These are phyloP conservation scores for Penicillium freii DNA, from an alignment of 2,329 filamentous ascomycete species.

Conservation along the genomic window DNA sequence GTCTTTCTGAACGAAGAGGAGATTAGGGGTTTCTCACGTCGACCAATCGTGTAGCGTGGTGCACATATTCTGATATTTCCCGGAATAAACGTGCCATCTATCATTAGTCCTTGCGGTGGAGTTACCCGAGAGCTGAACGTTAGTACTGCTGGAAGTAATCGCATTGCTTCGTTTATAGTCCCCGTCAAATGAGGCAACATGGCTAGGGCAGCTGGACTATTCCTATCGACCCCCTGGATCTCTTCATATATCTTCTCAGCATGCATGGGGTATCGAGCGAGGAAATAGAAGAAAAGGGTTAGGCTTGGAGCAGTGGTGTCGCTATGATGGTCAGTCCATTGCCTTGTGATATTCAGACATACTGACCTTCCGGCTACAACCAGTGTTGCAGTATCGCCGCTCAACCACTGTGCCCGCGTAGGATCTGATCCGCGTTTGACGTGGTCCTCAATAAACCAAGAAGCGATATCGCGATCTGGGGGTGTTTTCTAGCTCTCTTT, in stretches of 20 bases:
- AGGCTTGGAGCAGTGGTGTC: conserved; percentile 12
- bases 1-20: background rate
- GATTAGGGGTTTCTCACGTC: background rate
- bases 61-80: conserved; percentile 1
- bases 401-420: background rate
- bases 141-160: background rate
- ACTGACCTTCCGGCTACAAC: conserved; percentile 6
- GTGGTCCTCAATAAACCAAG: conserved; percentile 13
- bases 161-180: conserved; percentile 1
- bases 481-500: background rate
- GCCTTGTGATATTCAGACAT: no score
- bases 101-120: background rate
- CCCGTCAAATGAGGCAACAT: background rate
- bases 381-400: conserved; percentile 6
- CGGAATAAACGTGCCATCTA: background rate
- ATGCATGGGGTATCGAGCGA: conserved; percentile 8
- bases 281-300: conserved; percentile 10
- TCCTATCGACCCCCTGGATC: background rate
- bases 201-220: background rate
- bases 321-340: background rate
- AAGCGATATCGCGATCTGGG: conserved; percentile 8
- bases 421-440: background rate
- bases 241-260: background rate
- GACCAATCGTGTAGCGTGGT: conserved; percentile 2
- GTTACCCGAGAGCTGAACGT: conserved; percentile 1